Conservation (phyloP, 192 early-diverging fungal genomes). For the Kickxella alabastrina region DNA sequence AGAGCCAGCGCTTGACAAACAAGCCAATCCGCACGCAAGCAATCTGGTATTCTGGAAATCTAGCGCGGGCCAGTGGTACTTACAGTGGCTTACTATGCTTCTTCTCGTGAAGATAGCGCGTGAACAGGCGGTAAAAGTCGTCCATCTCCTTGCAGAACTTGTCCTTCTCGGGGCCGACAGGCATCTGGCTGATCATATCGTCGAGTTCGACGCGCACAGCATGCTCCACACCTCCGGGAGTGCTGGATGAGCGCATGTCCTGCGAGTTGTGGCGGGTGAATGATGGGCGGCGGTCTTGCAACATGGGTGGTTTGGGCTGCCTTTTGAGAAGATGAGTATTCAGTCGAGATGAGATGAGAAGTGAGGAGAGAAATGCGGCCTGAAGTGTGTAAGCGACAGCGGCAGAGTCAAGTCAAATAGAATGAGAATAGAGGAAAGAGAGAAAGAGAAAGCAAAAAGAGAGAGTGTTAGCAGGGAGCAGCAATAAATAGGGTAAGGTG, state of each 20-base stretch:
- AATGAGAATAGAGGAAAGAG: not conserved
- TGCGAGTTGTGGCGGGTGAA: conserved; percentile 50
- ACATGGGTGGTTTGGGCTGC: conserved; percentile 9
- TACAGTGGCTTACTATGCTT: conserved; percentile 54
- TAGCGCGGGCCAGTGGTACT: too few relatives aligned
- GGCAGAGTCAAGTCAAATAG: not conserved
- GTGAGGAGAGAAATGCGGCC: not conserved
- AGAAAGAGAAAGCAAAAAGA: not conserved
- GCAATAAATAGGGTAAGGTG: not conserved
- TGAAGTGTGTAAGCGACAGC: too few relatives aligned
- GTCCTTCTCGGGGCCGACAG: conserved; percentile 37
- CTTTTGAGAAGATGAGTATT: not conserved
- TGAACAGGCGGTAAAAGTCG: conserved; percentile 78
- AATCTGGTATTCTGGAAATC: too few relatives aligned
- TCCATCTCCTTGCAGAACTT: conserved; percentile 79
- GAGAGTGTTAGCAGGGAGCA: conserved; percentile 1
- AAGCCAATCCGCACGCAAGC: too few relatives aligned
- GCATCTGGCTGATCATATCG: conserved; percentile 34
- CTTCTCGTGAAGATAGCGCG: conserved; percentile 79
- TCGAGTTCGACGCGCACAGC: conserved; percentile 49
- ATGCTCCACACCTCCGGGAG: conserved; percentile 45
- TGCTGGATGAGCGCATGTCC: conserved; percentile 41
- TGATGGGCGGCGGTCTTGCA: conserved; percentile 43
- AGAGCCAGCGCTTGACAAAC: too few relatives aligned
- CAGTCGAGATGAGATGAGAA: not conserved